Evolutionary conservation across 768 basidiomycete species (phyloP).

Genomic region (Russula lepida): DNA sequence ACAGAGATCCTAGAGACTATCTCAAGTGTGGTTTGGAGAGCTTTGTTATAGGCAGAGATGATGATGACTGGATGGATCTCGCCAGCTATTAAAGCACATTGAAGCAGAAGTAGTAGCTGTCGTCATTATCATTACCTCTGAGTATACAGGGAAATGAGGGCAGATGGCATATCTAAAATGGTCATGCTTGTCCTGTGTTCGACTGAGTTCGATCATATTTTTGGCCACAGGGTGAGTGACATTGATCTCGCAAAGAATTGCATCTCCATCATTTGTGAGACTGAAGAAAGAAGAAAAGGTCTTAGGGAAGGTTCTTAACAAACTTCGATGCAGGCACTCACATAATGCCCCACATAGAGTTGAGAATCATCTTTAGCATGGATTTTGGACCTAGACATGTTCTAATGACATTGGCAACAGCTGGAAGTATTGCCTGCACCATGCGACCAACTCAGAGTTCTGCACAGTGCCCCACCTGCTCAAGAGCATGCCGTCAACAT

Average conservation of each 20-base stretch:
- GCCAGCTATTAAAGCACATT: slow-evolving; percentile 54
- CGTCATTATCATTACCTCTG: neutral
- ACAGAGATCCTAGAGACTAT: slow-evolving; percentile 83
- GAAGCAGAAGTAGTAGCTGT: neutral
- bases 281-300: slow-evolving; percentile 32
- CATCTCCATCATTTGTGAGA: slow-evolving; percentile 97
- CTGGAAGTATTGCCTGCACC: slow-evolving; percentile 20
- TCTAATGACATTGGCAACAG: slow-evolving; percentile 94
- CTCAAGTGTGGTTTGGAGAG: slow-evolving; percentile 82
- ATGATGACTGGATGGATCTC: slow-evolving; percentile 99
- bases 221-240: slow-evolving; percentile 98
- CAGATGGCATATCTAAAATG: slow-evolving; percentile 65
- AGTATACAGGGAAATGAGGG: neutral
- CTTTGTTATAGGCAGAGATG: slow-evolving; percentile 96
- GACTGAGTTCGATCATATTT: slow-evolving; percentile 97
- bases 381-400: slow-evolving; percentile 97
- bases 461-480: slow-evolving; percentile 19
- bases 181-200: slow-evolving; percentile 98
- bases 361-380: slow-evolving; percentile 99
- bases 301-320: neutral
- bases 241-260: slow-evolving; percentile 95
- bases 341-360: slow-evolving; percentile 99
- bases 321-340: slow-evolving; percentile 32
- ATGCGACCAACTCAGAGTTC: slow-evolving; percentile 7
- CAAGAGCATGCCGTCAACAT: slow-evolving; percentile 3